Evolutionary conservation across 73 alveolate species (phyloP), one percentile per base, ranked within the genome.

Genomic region (Symbiodinium pilosum): DNA sequence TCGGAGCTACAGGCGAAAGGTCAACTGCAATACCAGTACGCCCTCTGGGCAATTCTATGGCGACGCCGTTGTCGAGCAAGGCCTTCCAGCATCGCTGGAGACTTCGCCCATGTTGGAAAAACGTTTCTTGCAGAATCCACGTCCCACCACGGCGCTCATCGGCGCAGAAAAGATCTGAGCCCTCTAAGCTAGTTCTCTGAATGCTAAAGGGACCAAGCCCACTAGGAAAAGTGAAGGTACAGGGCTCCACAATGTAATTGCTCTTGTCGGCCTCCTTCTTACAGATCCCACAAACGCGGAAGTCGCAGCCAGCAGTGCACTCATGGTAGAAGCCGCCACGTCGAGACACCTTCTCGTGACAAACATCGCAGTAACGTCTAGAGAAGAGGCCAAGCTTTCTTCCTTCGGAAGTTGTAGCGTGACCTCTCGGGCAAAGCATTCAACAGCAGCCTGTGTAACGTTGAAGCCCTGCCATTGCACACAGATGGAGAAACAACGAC

Each of bases 341-440:
- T 4, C 77, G 88, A 32, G 96, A 91, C 56, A 91, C 96, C 77
- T 42, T 91, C 77, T 91, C 81, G 39, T 71, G 73, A 42, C 96
- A 91, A 42, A 91, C 96, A 42, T 91, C 96, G 28, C 96, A 91
- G 52, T 51, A 28, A 43, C 77, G 77, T 52, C 96, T 68, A 39
- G 96, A 91, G 40, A 91, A 91, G 75, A 91, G 96, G 87, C 96
- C 88, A 0, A 91, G 96, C 96, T 91, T 91, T 83, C 51, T 91
- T 91, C 96, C 96, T 91, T 91, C 96, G 75, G 96, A 91, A 91
- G 96, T 91, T 12, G 96, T 91, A 11, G 96, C 96, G 47, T 91
- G 96, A 85, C 96, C 96, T 91, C 96, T 91, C 44, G 96, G 96
- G 77, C 96, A 91, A 30, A 91, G 87, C 96, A 91, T 91, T n/a